Evolutionary conservation across 331 rosid species (phyloP).

Genomic region (Rhamnella rubrinervis): DNA sequence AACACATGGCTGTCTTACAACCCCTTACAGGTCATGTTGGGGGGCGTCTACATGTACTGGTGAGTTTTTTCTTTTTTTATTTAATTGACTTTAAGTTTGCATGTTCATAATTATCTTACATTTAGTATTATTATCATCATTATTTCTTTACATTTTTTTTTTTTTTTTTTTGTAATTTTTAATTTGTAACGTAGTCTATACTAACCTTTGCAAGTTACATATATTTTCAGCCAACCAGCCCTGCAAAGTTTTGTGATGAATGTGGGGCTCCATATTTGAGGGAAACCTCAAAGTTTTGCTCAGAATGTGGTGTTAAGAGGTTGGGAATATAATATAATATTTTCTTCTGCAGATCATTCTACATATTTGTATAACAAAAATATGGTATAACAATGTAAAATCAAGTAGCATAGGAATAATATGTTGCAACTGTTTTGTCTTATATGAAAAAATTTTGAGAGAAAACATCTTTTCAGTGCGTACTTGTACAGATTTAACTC

Average conservation of each 20-base stretch:
- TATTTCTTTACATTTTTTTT: not conserved
- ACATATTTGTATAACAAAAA: too few species aligned
- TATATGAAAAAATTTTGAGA: too few species aligned
- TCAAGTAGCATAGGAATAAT: too few species aligned
- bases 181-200: not conserved
- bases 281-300: slow-evolving; percentile 94
- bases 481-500: too few species aligned
- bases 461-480: too few species aligned
- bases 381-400: too few species aligned
- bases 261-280: slow-evolving; percentile 83
- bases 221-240: slow-evolving; percentile 68
- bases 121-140: not conserved
- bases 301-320: slow-evolving; percentile 89
- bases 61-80: slow-evolving; percentile 28
- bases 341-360: too few species aligned
- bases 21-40: slow-evolving; percentile 70
- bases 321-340: slow-evolving; percentile 50
- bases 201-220: slow-evolving; percentile 6
- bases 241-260: slow-evolving; percentile 89
- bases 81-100: not conserved
- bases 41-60: slow-evolving; percentile 86
- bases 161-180: slow-evolving; percentile 1
- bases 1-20: slow-evolving; percentile 79
- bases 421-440: too few species aligned
- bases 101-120: not conserved